Conservation (phyloP, 257 asterid species). For the Solanum appendiculatum region DNA sequence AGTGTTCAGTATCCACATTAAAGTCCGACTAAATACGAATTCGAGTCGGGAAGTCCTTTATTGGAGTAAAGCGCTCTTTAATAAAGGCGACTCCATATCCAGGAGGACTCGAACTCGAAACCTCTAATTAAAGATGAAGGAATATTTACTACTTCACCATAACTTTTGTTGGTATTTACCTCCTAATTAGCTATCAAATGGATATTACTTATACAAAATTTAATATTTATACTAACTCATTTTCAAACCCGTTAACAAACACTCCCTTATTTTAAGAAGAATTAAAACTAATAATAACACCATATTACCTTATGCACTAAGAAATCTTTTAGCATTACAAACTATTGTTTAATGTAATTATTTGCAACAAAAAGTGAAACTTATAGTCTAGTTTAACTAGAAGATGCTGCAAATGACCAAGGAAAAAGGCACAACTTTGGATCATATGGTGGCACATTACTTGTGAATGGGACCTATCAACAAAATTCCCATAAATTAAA, state of each 20-base stretch:
- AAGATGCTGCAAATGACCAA: background rate
- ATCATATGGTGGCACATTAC: background rate
- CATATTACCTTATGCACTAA: background rate
- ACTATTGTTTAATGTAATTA: background rate
- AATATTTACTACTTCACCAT: background rate
- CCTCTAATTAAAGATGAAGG: too few species aligned
- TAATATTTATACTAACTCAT: too few species aligned
- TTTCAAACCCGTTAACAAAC: background rate
- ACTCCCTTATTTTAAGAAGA: background rate
- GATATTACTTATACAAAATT: background rate
- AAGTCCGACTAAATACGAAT: too few species aligned
- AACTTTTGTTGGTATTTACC: background rate
- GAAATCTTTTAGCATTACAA: background rate
- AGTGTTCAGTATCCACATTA: background rate
- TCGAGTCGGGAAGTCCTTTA: fast-evolving
- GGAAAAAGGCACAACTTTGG: background rate
- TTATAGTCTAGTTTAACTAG: background rate
- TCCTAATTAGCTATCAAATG: background rate
- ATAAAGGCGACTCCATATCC: too few species aligned
- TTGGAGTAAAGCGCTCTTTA: fast-evolving
- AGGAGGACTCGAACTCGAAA: background rate
- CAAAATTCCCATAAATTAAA: background rate
- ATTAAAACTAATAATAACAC: background rate
- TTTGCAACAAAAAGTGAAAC: background rate
- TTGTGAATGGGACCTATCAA: slow-evolving; percentile 1